Evolutionary conservation across 208 protist species (phyloP), one percentile per base, ranked within the genome.

Genomic region (Strigomonas oncopelti): DNA sequence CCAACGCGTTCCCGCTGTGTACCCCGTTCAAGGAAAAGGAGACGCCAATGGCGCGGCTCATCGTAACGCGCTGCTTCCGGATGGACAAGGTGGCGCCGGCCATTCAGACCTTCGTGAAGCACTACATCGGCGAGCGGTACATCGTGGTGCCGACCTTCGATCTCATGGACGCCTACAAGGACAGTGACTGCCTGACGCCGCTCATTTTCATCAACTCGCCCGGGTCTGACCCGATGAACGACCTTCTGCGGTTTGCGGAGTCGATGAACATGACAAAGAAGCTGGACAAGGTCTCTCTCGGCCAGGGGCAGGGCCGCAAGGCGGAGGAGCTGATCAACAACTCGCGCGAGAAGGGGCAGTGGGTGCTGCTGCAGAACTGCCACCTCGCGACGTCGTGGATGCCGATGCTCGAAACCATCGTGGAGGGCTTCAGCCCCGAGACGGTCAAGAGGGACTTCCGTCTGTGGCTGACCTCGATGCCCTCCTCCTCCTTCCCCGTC

Each of bases 381-480:
- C 97, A 99, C 79, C 79, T 99, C 0, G 94, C 95, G 62, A 90
- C 91, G 16, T 96, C 91, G 7, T 98, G 94, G 90, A 98, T 98
- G 93, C 89, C 94, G 48, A 91, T 67, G 53, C 81, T 98, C 53
- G 90, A 97, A 75, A 75, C 86, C 22, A 94, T 98, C 66, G 93
- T 98, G 32, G 97, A 99, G 72, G 83, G 90, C 64, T 94, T 97
- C 62, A 89, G 91, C 34, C 64, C 76, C 13, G 95, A 98, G 38
- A 96, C 90, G 29, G 91, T 98, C 22, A 95, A 98, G 81, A 96
- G 93, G 67, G 94, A 99, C 69, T 99, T 99, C 78, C 85, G 98
- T 3, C 75, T 99, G 32, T 99, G 98, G 97, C 85, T 99, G 16
- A 99, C 98, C 18, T 97, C 95, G 22, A 98, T 99, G 95, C 98